phyloP scores from a whole-genome alignment of 108 stramenopile species.

The Conticribra weissflogii region DNA sequence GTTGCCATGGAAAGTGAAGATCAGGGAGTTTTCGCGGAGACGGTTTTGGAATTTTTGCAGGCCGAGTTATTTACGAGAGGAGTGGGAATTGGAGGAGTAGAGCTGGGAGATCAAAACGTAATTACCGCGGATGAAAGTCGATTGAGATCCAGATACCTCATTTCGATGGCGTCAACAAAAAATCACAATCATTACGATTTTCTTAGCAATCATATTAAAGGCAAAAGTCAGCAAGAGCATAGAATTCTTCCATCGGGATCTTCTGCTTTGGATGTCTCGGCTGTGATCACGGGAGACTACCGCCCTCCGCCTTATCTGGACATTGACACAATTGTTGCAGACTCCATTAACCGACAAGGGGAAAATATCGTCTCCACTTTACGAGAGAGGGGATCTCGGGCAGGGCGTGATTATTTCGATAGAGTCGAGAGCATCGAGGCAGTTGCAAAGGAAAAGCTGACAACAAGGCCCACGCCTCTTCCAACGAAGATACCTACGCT shows the following conservation, averaged over 20 bases:
- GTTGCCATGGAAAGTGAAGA: too few relatives aligned
- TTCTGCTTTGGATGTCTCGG: conserved; percentile 26
- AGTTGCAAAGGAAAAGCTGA: conserved; percentile 1
- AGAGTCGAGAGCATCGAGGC: conserved; percentile 27
- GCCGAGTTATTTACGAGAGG: too few relatives aligned
- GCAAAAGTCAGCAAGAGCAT: too few relatives aligned
- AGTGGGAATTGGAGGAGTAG: too few relatives aligned
- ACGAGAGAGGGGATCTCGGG: conserved; percentile 17
- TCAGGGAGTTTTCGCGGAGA: too few relatives aligned
- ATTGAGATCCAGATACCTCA: too few relatives aligned
- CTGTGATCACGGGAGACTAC: conserved; percentile 36
- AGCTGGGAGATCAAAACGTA: too few relatives aligned
- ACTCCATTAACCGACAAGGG: conserved; percentile 25
- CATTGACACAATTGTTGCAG: conserved; percentile 26
- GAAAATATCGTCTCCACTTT: conserved; percentile 15
- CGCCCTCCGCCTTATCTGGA: conserved; percentile 29
- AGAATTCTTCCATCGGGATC: conserved; percentile 25
- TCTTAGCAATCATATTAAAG: too few relatives aligned
- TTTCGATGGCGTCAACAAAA: too few relatives aligned
- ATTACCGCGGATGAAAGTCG: too few relatives aligned
- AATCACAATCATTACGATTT: too few relatives aligned
- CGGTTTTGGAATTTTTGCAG: too few relatives aligned
- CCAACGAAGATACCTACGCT: conserved; percentile 26
- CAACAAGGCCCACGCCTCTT: conserved; percentile 20
- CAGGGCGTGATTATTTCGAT: conserved; percentile 15